Base-by-base conservation (phyloP, 2,329 filamentous ascomycete genomes). In the Ophiocordyceps camponoti-leonardi region DNA sequence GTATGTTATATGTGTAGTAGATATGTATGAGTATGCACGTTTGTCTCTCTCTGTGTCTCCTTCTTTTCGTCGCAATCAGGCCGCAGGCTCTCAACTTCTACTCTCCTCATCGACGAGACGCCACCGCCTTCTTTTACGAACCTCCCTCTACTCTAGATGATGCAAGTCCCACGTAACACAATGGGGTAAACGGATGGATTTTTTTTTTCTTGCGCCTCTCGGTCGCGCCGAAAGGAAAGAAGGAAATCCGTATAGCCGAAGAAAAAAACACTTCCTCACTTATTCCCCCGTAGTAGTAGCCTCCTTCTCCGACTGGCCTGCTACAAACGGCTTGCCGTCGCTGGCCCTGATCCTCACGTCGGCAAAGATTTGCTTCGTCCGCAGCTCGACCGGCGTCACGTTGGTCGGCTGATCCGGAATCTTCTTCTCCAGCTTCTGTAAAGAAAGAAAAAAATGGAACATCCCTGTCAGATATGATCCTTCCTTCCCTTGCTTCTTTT, bases 351-450 rank as follows among this genome's bases (percentile, higher is more conserved):
- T 66, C 49, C 66, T 66, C 52, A 67, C 65, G 53, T 79, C 73
- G 48, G 75, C 69, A 57, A 75, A 77, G 59, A 78, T 76, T 62
- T 79, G 75, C 58, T 67, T 69, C 55, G 74, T 71, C 57, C 82
- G 75, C 54, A 86, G 72, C 61, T 90, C 83, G 52, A 92, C 79
- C 44, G 84, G 85, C 28, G 72, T 77, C 55, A 79, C 73, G 58
- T 77, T 74, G 59, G 73, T 70, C 49, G 82, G 83, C 52, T 83
- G 70, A 52, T 83, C 81, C 50, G 85, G 85, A 53, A 92, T 81
- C 51, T 72, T 74, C 69, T 92, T 92, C 63, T 87, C 81, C 51
- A 92, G 70, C 67, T 83, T 83, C 84, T 90, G 44, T 18, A n/a
- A 19, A 23, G 22, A 23, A 23, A 23, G 22, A 23, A 23, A 23